Conservation (phyloP, 2,329 filamentous ascomycete species). For the Botrytis fabae region DNA sequence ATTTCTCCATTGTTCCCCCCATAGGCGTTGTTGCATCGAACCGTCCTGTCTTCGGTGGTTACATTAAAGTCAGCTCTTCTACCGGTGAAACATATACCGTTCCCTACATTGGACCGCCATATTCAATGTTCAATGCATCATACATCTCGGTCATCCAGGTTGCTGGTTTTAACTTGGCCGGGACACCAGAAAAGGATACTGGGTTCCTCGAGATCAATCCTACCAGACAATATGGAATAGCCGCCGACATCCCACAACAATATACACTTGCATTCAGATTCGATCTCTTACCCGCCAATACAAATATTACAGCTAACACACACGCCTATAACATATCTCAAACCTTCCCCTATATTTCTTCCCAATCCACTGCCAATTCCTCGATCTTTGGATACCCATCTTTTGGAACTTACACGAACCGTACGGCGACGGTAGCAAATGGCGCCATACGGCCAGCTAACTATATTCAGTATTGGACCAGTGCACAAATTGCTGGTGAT, state of each 20-base stretch:
- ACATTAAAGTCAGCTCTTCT: conserved; percentile 29
- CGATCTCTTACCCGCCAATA: conserved; percentile 23
- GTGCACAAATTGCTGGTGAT: background rate
- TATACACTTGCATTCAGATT: conserved; percentile 15
- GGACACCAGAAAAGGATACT: background rate
- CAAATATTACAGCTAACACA: conserved; percentile 10
- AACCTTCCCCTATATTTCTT: background rate
- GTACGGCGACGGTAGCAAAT: background rate
- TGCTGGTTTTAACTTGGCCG: background rate
- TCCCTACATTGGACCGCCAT: conserved; percentile 37
- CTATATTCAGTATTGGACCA: conserved; percentile 20
- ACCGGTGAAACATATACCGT: conserved; percentile 30
- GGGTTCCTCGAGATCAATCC: conserved; percentile 20
- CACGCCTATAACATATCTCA: conserved; percentile 1
- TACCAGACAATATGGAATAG: conserved; percentile 9
- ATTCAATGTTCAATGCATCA: conserved; percentile 32
- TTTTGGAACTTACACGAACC: conserved; percentile 20
- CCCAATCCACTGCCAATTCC: background rate
- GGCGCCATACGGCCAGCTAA: conserved; percentile 14
- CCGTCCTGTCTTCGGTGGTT: conserved; percentile 36
- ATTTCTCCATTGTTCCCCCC: conserved; percentile 30
- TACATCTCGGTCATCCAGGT: conserved; percentile 17
- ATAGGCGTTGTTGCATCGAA: conserved; percentile 27
- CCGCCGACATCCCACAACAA: conserved; percentile 18
- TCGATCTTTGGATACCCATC: conserved; percentile 18